Conservation (phyloP, 805 yeast genomes). For the Starmerella vaccinii region DNA sequence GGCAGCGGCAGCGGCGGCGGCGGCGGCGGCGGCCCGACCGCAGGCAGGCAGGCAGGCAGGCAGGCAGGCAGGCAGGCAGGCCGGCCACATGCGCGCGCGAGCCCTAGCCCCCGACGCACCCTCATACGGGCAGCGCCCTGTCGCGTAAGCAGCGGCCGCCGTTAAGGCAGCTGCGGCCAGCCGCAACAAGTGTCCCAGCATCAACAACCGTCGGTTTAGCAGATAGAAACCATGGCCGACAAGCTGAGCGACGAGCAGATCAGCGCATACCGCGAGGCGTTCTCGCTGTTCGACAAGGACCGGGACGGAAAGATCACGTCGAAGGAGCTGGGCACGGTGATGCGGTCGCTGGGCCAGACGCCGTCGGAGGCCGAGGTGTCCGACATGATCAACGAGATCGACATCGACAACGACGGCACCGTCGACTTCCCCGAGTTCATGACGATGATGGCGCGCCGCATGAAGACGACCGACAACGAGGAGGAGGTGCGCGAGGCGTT, state of each 20-base stretch:
- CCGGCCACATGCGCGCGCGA: too few relatives aligned
- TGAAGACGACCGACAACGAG: slow-evolving; percentile 94
- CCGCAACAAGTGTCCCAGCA: background rate
- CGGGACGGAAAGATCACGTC: slow-evolving; percentile 93
- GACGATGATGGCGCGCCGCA: slow-evolving; percentile 82
- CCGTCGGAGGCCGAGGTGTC: slow-evolving; percentile 94
- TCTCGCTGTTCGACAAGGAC: slow-evolving; percentile 91
- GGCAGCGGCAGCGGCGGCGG: too few relatives aligned
- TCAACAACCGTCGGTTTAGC: background rate
- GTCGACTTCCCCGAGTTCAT: slow-evolving; percentile 74
- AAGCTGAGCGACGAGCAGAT: slow-evolving; percentile 91
- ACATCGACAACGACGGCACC: slow-evolving; percentile 85
- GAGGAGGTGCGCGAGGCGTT: slow-evolving; percentile 96
- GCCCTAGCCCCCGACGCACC: background rate
- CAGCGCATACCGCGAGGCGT: slow-evolving; percentile 95
- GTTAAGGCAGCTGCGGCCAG: background rate
- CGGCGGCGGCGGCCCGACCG: too few relatives aligned
- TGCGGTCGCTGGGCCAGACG: slow-evolving; percentile 97
- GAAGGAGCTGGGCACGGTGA: slow-evolving; percentile 90
- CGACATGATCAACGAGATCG: slow-evolving; percentile 95
- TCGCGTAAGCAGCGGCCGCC: slow-evolving; percentile 1
- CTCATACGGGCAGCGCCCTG: background rate
- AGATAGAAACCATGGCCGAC: slow-evolving; percentile 44
- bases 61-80: too few relatives aligned
- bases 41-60: too few relatives aligned